phyloP scores from a whole-genome alignment of 202 grass and related monocot genomes.

The Schoenoplectus triqueter region DNA sequence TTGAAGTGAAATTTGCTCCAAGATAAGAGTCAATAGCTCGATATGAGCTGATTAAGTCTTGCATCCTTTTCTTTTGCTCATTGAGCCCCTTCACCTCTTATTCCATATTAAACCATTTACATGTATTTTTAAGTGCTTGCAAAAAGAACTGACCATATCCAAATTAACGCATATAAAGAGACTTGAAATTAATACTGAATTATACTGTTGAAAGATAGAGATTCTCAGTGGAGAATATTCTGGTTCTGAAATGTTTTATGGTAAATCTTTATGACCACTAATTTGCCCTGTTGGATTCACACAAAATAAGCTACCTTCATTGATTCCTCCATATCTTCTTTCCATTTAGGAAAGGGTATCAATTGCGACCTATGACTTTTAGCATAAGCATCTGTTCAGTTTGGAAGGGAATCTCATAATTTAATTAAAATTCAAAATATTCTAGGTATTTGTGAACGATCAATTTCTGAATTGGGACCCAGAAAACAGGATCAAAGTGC shows the following conservation, averaged over 20 bases:
- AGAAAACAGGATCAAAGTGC: conserved; percentile 94
- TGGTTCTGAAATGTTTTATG: not conserved
- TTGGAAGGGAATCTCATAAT: conserved; percentile 17
- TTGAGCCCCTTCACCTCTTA: not conserved
- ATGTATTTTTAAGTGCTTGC: not conserved
- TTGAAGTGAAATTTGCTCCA: not conserved
- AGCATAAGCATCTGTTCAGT: not conserved
- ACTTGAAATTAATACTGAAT: conserved; percentile 3
- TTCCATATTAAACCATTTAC: conserved; percentile 13
- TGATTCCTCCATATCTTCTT: conserved; percentile 16
- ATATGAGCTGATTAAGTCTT: not conserved
- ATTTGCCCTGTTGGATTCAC: conserved; percentile 21
- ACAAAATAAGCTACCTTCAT: conserved; percentile 1
- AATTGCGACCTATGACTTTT: conserved; percentile 12
- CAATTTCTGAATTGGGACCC: conserved; percentile 99
- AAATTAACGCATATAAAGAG: conserved; percentile 15
- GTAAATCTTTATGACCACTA: conserved; percentile 13
- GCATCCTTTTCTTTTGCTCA: not conserved
- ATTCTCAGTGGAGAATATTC: conserved; percentile 40
- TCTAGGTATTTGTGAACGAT: conserved; percentile 90
- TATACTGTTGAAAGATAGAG: conserved; percentile 23
- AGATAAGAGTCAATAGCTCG: not conserved
- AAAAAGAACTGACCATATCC: not conserved
- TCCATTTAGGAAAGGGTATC: conserved; percentile 10
- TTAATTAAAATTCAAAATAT: not conserved